Evolutionary conservation across 202 grass and related monocot genomes (phyloP), one percentile per base, ranked within the genome.

Genomic region (Bolboschoenoplectus hybrid): DNA sequence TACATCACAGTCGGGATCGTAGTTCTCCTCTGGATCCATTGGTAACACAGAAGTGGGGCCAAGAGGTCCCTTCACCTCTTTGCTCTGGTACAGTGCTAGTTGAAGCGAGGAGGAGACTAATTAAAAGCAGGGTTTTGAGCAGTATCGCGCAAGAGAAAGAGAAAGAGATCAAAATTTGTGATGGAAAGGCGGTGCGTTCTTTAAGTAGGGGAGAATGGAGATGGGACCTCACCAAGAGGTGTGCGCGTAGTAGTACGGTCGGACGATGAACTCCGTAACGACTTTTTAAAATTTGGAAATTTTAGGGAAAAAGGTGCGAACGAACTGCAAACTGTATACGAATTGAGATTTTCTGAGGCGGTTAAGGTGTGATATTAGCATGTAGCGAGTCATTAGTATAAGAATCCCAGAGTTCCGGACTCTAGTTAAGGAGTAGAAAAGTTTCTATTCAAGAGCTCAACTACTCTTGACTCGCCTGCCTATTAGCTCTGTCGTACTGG

Each of bases 1-100:
- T 11, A 87, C 47, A 10, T 87, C 85, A 56, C 62, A 67, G 39
- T 87, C 85, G 14, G 76, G 85, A 87, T 87, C 85, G 4, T 87
- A 87, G 45, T 12, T 9, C 14, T 72, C 32, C 5, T 75, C 38
- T 20, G 32, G 66, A 46, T 70, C 36, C 70, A 61, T 26, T 46
- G 3, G 16, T 52, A 79, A 58, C 26, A 32, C 4, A 69, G 17
- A 47, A 49, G 6, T 69, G 47, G 52, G 36, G 74, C 74, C 9
- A 14, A 13, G 14, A 13, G 34, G 50, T 26, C 51, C 74, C 49
- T 7, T 40, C 52, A 38, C 34, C 51, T n/a, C 1, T 78, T 38
- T 14, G 0, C 50, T 14, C 34, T 39, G 13, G 7, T 56, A 1
- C 10, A 10, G 5, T 13, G 53, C 74, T 57, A 13, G 51, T 76